phyloP scores from a whole-genome alignment of 2,329 filamentous ascomycete genomes.

The Akanthomyces uredinophilus region DNA sequence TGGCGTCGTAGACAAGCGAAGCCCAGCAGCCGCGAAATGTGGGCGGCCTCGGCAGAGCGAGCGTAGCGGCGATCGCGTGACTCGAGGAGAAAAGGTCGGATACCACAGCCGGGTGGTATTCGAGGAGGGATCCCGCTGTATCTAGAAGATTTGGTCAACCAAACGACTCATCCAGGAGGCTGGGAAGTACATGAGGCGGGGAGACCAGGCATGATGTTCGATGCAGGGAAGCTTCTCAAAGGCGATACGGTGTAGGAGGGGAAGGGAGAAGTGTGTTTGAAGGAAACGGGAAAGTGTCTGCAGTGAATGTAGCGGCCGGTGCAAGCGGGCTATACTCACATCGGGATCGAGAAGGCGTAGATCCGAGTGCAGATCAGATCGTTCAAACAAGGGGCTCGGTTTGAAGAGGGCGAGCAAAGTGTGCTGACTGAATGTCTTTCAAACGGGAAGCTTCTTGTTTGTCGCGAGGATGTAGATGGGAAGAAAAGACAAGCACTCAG shows the following conservation, averaged over 20 bases:
- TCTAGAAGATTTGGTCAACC: neutral
- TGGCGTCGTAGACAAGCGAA: too few relatives aligned
- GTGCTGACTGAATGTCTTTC: neutral
- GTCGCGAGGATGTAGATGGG: neutral
- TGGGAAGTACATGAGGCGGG: neutral
- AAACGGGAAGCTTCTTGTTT: neutral
- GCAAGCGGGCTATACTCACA: constrained; percentile 1
- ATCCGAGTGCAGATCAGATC: neutral
- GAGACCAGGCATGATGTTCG: neutral
- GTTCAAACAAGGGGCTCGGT: neutral
- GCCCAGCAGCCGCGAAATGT: too few relatives aligned
- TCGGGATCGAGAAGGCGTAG: neutral
- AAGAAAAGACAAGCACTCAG: neutral
- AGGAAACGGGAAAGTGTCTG: neutral
- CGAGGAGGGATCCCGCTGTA: neutral
- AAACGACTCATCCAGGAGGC: neutral
- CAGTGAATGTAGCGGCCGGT: neutral
- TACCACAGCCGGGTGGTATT: neutral
- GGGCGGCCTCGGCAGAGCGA: too few relatives aligned
- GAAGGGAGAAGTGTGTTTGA: neutral
- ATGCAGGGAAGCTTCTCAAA: neutral
- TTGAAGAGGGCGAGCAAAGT: neutral
- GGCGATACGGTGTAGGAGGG: neutral
- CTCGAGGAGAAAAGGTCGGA: neutral
- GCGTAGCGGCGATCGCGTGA: neutral